phyloP scores from a whole-genome alignment of 106 monocot species.

The Acorus calamus region DNA sequence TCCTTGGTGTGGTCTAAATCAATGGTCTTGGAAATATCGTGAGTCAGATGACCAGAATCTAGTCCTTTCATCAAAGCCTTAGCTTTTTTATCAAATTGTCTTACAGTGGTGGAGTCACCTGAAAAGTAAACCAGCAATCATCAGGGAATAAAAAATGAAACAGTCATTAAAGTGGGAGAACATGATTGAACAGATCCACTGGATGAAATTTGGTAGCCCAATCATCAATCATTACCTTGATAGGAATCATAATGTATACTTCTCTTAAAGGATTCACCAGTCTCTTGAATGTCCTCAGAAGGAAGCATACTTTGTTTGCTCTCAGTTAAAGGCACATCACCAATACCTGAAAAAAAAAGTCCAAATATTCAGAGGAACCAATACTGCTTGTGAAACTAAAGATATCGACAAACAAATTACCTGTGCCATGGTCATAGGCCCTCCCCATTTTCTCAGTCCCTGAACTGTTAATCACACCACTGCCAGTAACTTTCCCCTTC shows the following conservation, averaged over 20 bases:
- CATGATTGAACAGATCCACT: no score
- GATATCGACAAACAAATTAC: conserved; percentile 4
- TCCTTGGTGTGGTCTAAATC: neutral
- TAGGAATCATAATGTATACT: neutral
- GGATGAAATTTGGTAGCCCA: no score
- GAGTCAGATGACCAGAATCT: conserved; percentile 6
- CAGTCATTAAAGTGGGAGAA: no score
- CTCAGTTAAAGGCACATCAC: conserved; percentile 1
- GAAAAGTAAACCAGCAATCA: no score
- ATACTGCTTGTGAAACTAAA: neutral
- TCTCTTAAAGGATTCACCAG: neutral
- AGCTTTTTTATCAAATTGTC: conserved; percentile 1
- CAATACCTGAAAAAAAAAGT: conserved; percentile 2
- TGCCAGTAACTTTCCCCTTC: conserved; percentile 52
- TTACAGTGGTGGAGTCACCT: neutral
- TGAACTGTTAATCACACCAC: conserved; percentile 25
- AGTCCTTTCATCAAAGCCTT: neutral
- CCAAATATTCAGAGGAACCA: neutral
- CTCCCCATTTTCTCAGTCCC: conserved; percentile 6
- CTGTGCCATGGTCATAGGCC: conserved; percentile 12
- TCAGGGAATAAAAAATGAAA: no score
- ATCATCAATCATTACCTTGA: no score
- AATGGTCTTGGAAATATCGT: conserved; percentile 4
- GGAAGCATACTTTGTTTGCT: neutral
- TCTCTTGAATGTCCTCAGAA: neutral